phyloP scores from a whole-genome alignment of 768 basidiomycete species.

The Lentinula sp. region DNA sequence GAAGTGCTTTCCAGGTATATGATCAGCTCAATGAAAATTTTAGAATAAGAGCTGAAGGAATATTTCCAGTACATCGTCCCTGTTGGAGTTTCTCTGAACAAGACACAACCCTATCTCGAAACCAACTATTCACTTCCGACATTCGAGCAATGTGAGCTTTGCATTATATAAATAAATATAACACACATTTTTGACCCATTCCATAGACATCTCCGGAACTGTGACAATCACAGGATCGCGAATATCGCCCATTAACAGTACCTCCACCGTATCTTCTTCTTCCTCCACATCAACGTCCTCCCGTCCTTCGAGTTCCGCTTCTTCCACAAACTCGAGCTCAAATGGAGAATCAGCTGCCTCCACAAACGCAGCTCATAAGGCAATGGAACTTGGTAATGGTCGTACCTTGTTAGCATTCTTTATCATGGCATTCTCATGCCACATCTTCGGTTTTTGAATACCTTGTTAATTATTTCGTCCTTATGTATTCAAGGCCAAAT shows the following conservation, averaged over 20 bases:
- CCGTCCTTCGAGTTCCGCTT: neutral
- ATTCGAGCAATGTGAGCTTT: slow-evolving; percentile 40
- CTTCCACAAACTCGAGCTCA: neutral
- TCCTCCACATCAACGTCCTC: neutral
- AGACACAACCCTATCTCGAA: slow-evolving; percentile 48
- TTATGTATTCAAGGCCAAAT: no score
- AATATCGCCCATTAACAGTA: neutral
- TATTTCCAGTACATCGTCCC: slow-evolving; percentile 42
- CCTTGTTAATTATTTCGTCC: no score
- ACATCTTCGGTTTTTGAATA: no score
- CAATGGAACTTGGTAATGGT: neutral
- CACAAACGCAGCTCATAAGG: neutral
- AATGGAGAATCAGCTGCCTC: neutral
- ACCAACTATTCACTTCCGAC: slow-evolving; percentile 31
- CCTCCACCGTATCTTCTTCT: neutral
- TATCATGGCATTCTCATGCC: neutral
- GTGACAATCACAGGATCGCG: neutral
- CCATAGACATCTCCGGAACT: neutral
- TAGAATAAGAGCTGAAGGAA: neutral
- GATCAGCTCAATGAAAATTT: neutral
- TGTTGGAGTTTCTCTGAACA: slow-evolving; percentile 44
- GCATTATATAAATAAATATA: neutral
- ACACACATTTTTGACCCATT: neutral
- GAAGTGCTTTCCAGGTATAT: slow-evolving; percentile 32
- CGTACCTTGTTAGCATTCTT: neutral